Conservation (phyloP, 192 early-diverging fungal genomes). For the Mortierella claussenii region DNA sequence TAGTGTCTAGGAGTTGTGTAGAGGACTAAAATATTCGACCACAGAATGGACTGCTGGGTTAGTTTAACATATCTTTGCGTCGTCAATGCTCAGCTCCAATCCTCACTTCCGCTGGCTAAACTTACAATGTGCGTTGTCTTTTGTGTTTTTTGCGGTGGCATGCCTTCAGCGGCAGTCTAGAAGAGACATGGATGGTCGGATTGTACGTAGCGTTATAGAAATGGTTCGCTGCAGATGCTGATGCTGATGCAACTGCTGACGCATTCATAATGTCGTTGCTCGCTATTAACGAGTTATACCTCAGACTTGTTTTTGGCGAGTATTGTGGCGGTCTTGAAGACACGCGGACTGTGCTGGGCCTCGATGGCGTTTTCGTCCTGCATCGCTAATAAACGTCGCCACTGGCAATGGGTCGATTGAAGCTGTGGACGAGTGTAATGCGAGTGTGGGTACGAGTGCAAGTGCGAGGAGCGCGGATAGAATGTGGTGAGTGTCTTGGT, state of each 20-base stretch:
- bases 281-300: too few species aligned
- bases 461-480: too few species aligned
- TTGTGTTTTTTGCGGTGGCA: conserved; percentile 47
- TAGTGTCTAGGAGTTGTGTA: conserved; percentile 18
- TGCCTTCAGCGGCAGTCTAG: conserved; percentile 30
- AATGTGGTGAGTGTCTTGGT: too few species aligned
- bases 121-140: conserved; percentile 35
- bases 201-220: too few species aligned
- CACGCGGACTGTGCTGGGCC: conserved; percentile 23
- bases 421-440: too few species aligned
- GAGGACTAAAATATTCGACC: conserved; percentile 15
- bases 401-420: too few species aligned
- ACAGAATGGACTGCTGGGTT: not conserved
- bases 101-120: too few species aligned
- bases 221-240: not conserved
- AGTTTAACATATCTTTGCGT: not conserved
- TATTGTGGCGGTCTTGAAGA: not conserved
- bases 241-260: not conserved
- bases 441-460: too few species aligned
- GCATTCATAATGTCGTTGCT: too few species aligned
- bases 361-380: conserved; percentile 49
- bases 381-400: conserved; percentile 9
- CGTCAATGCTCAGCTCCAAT: not conserved
- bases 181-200: not conserved
- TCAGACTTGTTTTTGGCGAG: conserved; percentile 35